A percentile compares a stretch with the other conserved stretches of the same genome.
Evolutionary conservation across 345 rosid species (phyloP).

Genomic region (Moringa oleifera): DNA sequence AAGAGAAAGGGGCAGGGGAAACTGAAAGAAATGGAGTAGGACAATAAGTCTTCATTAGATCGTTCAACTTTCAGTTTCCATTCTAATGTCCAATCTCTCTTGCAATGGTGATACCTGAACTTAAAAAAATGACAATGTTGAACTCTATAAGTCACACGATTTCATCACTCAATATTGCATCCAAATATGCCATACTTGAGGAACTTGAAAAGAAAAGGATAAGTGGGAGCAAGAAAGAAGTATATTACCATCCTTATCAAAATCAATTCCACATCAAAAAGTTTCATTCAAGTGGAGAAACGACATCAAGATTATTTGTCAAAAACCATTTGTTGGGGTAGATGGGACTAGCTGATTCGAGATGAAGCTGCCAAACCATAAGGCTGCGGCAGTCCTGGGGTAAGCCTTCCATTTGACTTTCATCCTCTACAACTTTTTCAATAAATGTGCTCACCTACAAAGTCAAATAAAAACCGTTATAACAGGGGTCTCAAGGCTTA

Average conservation of each 20-base stretch:
- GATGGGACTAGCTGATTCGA: conserved; percentile 24
- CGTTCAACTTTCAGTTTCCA: neutral
- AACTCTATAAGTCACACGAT: neutral
- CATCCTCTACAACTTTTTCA: conserved; percentile 69
- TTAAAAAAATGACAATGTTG: neutral
- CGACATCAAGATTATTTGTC: conserved; percentile 38
- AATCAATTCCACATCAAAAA: conserved; percentile 8
- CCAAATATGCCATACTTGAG: neutral
- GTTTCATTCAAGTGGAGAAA: conserved; percentile 24
- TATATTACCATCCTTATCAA: conserved; percentile 14
- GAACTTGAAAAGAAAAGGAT: neutral
- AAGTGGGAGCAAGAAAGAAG: neutral
- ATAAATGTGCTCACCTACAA: conserved; percentile 44
- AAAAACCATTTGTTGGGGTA: conserved; percentile 41
- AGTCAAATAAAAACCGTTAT: conserved; percentile 2
- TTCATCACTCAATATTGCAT: neutral
- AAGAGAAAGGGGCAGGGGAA: too few species aligned
- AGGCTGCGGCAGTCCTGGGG: conserved; percentile 39
- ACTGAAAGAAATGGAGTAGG: neutral
- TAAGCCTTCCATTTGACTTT: conserved; percentile 65
- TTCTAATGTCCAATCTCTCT: neutral
- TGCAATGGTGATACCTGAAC: neutral
- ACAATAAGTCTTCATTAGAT: neutral
- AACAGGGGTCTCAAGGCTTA: neutral
- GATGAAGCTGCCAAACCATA: conserved; percentile 45